phyloP scores from a whole-genome alignment of 345 rosid species.

The Moricandia arvensis region DNA sequence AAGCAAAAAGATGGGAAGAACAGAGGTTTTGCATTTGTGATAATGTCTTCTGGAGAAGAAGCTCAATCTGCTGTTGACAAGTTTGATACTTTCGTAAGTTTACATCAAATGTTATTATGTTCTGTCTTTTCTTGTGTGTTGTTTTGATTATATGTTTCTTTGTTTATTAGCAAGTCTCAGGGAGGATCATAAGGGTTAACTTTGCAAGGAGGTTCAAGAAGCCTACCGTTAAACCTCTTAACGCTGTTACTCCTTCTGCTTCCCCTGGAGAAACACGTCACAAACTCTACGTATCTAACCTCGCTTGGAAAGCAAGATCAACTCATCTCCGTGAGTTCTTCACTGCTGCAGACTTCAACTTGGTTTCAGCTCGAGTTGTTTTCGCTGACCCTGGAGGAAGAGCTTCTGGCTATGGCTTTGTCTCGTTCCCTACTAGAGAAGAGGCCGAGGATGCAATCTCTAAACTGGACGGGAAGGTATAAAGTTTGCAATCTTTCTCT shows the following conservation, averaged over 20 bases:
- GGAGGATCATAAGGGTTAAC: conserved; percentile 67
- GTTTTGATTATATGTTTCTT: conserved; percentile 1
- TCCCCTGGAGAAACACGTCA: conserved; percentile 52
- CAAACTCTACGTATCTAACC: conserved; percentile 77
- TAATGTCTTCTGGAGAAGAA: conserved; percentile 76
- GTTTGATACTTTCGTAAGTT: conserved; percentile 53
- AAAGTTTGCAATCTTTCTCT: neutral
- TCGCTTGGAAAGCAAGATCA: conserved; percentile 89
- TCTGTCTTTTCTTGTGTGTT: neutral
- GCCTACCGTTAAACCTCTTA: conserved; percentile 45
- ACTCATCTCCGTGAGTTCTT: conserved; percentile 75
- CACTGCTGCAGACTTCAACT: conserved; percentile 51
- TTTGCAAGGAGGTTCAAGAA: conserved; percentile 69
- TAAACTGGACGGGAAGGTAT: conserved; percentile 78
- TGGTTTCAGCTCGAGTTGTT: conserved; percentile 66
- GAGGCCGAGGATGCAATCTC: conserved; percentile 81
- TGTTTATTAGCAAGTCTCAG: conserved; percentile 61
- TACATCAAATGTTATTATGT: neutral
- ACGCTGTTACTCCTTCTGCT: conserved; percentile 31
- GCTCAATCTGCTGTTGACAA: conserved; percentile 85
- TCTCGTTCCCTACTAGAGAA: conserved; percentile 78
- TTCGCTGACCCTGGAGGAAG: conserved; percentile 59
- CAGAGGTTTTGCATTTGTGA: conserved; percentile 76
- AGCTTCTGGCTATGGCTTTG: conserved; percentile 88
- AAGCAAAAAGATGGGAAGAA: conserved; percentile 64